Evolutionary conservation across 2,329 filamentous ascomycete genomes (phyloP), one percentile per base, ranked within the genome.

Genomic region (Talaromyces funiculosus): DNA sequence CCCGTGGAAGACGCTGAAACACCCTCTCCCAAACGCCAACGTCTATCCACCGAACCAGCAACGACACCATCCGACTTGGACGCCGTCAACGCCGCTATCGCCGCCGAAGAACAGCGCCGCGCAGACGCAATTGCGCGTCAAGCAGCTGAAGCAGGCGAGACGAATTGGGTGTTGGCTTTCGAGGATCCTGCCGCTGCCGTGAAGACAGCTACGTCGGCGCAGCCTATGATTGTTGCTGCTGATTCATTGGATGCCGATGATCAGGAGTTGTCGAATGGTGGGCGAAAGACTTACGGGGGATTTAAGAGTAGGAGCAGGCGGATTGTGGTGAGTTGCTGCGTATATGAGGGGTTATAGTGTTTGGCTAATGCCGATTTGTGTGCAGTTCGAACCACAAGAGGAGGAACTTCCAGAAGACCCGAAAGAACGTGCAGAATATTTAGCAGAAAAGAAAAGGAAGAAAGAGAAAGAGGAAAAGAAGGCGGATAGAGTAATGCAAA

Each of bases 1-100:
- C 78, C 62, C 73, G 80, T 53, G 74, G 81, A 85, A 61, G 76
- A 83, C 16, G 59, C 61, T 24, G 61, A 66, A 20, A 61, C 67
- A 1, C 71, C 70, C 1, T 69, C 67, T 2, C 67, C 74, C 1
- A 78, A 78, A 60, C 73, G 75, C 29, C 69, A 67, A 12, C 71
- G 73, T 61, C 42, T 71, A 7, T 75, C 73, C 0, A 51, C 29
- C 20, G 65, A 64, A 43, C 65, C 67, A 12, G 47, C 63, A 4
- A 67, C 70, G 9, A 68, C 67, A 20, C 51, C 51, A 7, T 71
- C 74, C 4, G 76, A 78, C 42, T 64, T 77, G 7, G 67, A 75
- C 40, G 72, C 72, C 3, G 77, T 78, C 57, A 67, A 73, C 12
- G 73, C 72, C 16, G 77, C 75, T 4, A 65, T 78, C 9, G 73